These are phyloP conservation scores for Aspergillus tamarii DNA, from an alignment of 2,329 filamentous ascomycete species.

Conservation along the genomic window DNA sequence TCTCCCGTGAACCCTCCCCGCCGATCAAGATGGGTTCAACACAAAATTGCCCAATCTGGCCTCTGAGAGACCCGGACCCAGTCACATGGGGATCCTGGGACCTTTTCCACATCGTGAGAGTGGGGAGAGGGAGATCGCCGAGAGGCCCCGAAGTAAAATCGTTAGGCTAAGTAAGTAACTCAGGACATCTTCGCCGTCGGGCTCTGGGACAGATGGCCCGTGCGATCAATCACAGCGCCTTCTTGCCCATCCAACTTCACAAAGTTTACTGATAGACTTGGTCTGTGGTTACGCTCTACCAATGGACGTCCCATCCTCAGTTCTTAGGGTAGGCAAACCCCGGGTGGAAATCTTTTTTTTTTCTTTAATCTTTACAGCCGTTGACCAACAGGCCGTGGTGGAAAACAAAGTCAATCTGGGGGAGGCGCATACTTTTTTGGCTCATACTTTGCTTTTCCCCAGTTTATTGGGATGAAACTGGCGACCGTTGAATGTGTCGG, in stretches of 20 bases:
- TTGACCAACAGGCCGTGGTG: not conserved
- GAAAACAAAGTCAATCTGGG: not conserved
- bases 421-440: not conserved
- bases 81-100: not conserved
- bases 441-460: not conserved
- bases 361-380: not conserved
- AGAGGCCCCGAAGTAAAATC: not conserved
- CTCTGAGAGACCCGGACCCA: not conserved
- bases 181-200: not conserved
- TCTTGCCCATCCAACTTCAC: not conserved
- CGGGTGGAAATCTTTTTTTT: too few relatives aligned
- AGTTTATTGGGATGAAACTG: not conserved
- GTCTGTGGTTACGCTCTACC: not conserved
- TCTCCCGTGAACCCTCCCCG: not conserved
- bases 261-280: not conserved
- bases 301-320: not conserved
- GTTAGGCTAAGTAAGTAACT: too few relatives aligned
- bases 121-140: not conserved
- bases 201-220: constrained; percentile 1
- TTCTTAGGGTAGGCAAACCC: not conserved
- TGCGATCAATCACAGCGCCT: constrained; percentile 8
- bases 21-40: not conserved
- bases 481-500: not conserved
- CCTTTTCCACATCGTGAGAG: not conserved
- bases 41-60: not conserved